These are phyloP conservation scores for Pyracantha coccinea DNA, from an alignment of 331 rosid species.

Conservation along the genomic window DNA sequence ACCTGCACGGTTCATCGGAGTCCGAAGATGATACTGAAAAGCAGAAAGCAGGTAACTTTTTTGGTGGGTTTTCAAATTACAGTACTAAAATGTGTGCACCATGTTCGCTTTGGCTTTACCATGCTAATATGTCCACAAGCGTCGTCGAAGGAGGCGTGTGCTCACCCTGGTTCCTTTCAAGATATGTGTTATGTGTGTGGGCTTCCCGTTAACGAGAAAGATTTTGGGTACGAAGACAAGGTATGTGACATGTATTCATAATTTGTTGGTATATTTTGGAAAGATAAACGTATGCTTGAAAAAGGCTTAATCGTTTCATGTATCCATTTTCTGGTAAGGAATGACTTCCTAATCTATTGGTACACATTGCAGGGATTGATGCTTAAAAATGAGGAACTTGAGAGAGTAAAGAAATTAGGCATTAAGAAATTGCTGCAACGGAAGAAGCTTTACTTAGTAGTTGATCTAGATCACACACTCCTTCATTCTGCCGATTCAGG, in stretches of 20 bases:
- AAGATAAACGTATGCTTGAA: not conserved
- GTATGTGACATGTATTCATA: slow-evolving; percentile 7
- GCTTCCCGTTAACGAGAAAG: slow-evolving; percentile 44
- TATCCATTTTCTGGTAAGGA: not conserved
- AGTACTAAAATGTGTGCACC: too few species aligned
- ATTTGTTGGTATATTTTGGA: not conserved
- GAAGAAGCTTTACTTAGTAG: slow-evolving; percentile 62
- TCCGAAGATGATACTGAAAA: too few species aligned
- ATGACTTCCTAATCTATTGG: not conserved
- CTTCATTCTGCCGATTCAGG: slow-evolving; percentile 61
- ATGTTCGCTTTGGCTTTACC: too few species aligned
- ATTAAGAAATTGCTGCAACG: slow-evolving; percentile 41
- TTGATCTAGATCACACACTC: slow-evolving; percentile 77
- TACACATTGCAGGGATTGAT: slow-evolving; percentile 48
- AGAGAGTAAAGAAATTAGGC: slow-evolving; percentile 56
- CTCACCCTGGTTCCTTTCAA: slow-evolving; percentile 77
- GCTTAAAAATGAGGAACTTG: slow-evolving; percentile 58
- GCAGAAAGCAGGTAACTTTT: too few species aligned
- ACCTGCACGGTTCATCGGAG: too few species aligned
- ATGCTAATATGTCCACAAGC: slow-evolving; percentile 26
- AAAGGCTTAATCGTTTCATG: not conserved
- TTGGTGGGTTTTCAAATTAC: too few species aligned
- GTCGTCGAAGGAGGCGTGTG: slow-evolving; percentile 34
- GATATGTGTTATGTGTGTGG: slow-evolving; percentile 68
- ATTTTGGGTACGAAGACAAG: slow-evolving; percentile 78